These are phyloP conservation scores for Raddia guianensis DNA, from an alignment of 176 grass and related monocot species.

Conservation along the genomic window DNA sequence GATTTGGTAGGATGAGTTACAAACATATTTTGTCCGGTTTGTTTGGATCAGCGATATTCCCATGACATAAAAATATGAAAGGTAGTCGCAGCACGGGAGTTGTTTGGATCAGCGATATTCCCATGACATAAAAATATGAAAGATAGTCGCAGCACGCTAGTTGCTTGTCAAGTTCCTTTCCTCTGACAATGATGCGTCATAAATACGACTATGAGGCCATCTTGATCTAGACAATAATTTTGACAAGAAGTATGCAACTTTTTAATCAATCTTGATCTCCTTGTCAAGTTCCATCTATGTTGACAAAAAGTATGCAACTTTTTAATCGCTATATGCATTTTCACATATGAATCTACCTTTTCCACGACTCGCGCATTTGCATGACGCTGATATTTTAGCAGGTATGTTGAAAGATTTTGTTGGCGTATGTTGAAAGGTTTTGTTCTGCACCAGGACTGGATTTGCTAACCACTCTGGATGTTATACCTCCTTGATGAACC, in stretches of 20 bases:
- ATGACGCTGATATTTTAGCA: background rate
- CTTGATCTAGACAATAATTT: background rate
- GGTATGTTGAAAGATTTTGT: background rate
- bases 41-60: too few species aligned
- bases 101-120: too few species aligned
- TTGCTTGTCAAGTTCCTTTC: background rate
- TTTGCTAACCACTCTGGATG: too few species aligned
- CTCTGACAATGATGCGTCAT: too few species aligned
- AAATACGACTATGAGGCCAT: background rate
- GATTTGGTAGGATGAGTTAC: background rate
- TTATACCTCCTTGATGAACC: too few species aligned
- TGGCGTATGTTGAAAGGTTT: too few species aligned
- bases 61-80: background rate
- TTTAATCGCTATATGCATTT: too few species aligned
- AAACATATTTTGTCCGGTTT: too few species aligned
- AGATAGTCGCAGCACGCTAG: background rate
- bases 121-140: background rate
- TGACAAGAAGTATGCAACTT: too few species aligned
- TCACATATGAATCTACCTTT: too few species aligned
- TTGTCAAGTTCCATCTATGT: background rate
- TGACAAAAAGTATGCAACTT: background rate
- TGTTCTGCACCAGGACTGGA: too few species aligned
- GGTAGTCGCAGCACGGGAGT: background rate
- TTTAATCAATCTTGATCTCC: too few species aligned
- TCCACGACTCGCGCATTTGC: background rate